Evolutionary conservation across 257 asterid species (phyloP), one percentile per base, ranked within the genome.

Genomic region (Lantana camara): DNA sequence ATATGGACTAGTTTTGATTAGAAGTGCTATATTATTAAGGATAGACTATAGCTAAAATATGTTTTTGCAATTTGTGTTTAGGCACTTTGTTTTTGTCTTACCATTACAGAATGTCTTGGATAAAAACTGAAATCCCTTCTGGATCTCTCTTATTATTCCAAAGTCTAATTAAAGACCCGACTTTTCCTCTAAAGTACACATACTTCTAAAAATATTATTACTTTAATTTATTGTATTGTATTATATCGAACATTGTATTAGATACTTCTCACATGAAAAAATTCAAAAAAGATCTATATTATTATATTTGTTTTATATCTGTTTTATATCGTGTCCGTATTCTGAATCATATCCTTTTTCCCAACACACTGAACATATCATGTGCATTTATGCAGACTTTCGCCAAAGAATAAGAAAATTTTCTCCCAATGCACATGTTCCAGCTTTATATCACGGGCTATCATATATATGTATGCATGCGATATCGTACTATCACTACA

Each of bases 21-120:
- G 5, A 9, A 12, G 5, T 0, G 10, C 16, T 42, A 23, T 50
- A 34, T 15, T 52, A 64, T 42, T 7, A 4, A 14, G 14, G 1
- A 24, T 21, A 4, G 57, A 51, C 9, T 51, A 50, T 23, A 66
- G 61, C 11, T 23, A 24, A 20, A 48, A 71, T 32, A 60, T 66
- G 62, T 67, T 77, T 64, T 58, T 53, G 72, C 57, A 75, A 79
- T 84, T 59, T n/a, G n/a, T n/a, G n/a, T n/a, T n/a, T n/a, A n/a
- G n/a, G n/a, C n/a, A n/a, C n/a, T n/a, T n/a, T 60, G 10, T 40
- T 81, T 75, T 68, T 70, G 74, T 71, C 74, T 67, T 76, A n/a
- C 80, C 84, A 76, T 72, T 65, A 56, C 45, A 37, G 44, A 35
- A 7, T 77, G 76, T 68, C 80, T 64, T 64, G 70, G 41, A 58